Evolutionary conservation across 2,329 filamentous ascomycete species (phyloP).

Genomic region (Dactylonectria macrodidyma): DNA sequence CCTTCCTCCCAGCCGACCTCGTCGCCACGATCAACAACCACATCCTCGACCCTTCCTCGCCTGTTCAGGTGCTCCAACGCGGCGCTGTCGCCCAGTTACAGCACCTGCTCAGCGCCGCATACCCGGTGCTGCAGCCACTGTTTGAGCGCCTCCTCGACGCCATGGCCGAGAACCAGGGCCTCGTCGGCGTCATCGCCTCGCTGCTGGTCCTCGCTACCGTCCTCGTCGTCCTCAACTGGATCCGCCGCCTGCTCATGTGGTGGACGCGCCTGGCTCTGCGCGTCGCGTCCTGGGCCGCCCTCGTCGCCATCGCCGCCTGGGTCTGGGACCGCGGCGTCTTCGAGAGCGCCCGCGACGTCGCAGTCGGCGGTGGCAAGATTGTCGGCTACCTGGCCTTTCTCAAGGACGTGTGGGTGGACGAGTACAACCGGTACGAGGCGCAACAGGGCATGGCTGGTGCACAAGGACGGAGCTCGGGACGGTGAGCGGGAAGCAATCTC

Average conservation of each 20-base stretch:
- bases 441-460: constrained; percentile 53
- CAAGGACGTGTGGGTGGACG: constrained; percentile 68
- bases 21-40: constrained; percentile 62
- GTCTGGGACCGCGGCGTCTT: constrained; percentile 77
- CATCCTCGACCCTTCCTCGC: constrained; percentile 62
- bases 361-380: constrained; percentile 60
- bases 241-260: constrained; percentile 81
- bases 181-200: constrained; percentile 51
- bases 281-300: constrained; percentile 74
- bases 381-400: constrained; percentile 63
- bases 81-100: constrained; percentile 51
- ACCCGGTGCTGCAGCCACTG: constrained; percentile 60
- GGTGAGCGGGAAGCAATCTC: constrained; percentile 8
- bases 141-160: constrained; percentile 56
- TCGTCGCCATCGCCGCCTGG: constrained; percentile 68
- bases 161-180: constrained; percentile 54
- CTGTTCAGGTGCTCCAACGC: constrained; percentile 59
- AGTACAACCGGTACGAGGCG: constrained; percentile 71
- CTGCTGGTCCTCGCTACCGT: constrained; percentile 62
- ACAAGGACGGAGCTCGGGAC: constrained; percentile 38
- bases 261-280: constrained; percentile 79
- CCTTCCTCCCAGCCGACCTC: constrained; percentile 62
- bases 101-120: constrained; percentile 50
- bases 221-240: constrained; percentile 78
- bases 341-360: constrained; percentile 73